Percentiles rank a stretch among this genome's conserved stretches.
Conservation (phyloP, 345 rosid species). For the Brassica incana region DNA sequence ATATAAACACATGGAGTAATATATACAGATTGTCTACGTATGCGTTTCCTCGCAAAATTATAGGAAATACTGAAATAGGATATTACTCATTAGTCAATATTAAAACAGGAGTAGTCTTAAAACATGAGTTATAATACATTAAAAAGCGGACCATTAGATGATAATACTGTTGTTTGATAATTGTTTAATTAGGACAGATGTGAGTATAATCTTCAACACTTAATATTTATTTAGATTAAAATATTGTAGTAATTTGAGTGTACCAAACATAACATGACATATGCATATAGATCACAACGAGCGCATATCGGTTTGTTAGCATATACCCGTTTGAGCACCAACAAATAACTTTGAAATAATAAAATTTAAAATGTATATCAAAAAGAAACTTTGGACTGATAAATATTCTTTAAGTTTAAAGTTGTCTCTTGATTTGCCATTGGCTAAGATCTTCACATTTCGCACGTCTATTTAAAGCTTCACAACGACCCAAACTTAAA, state of each 20-base stretch:
- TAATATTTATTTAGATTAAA: neutral
- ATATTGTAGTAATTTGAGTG: slow-evolving; percentile 3
- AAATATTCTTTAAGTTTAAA: neutral
- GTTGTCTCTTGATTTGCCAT: slow-evolving; percentile 16
- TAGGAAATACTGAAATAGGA: neutral
- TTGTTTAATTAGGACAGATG: slow-evolving; percentile 14
- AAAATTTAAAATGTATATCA: neutral
- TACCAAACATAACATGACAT: slow-evolving; percentile 31
- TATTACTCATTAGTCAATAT: neutral
- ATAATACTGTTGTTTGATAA: neutral
- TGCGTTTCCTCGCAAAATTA: neutral
- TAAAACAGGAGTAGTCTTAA: neutral
- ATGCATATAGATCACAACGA: slow-evolving; percentile 24
- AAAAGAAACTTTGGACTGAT: neutral
- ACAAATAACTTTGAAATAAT: neutral
- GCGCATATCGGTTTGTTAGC: slow-evolving; percentile 16
- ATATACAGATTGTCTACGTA: neutral
- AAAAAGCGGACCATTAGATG: neutral
- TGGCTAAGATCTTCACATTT: slow-evolving; percentile 18
- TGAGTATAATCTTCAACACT: neutral
- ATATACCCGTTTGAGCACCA: slow-evolving; percentile 32
- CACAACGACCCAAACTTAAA: slow-evolving; percentile 19
- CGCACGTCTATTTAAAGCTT: slow-evolving; percentile 29
- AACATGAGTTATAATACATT: neutral
- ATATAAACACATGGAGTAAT: neutral